A percentile compares a stretch with the other conserved stretches of the same genome.
phyloP scores from a whole-genome alignment of 192 early-diverging fungal species.

The Coemansia asiatica region DNA sequence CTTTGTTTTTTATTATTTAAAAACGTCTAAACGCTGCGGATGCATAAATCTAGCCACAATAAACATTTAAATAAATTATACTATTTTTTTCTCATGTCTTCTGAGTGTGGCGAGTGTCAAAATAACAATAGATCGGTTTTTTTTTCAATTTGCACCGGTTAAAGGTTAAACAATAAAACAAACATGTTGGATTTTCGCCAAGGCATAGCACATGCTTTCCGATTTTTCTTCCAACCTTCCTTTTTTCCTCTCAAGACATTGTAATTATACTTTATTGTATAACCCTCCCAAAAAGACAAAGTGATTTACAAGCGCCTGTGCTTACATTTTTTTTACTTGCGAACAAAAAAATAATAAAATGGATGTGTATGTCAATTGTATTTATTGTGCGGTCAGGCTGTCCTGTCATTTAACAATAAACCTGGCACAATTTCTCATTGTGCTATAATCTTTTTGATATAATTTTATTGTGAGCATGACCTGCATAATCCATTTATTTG shows the following conservation, averaged over 20 bases:
- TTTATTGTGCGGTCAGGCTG: constrained; percentile 1
- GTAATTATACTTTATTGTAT: background rate
- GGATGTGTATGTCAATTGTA: background rate
- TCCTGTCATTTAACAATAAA: background rate
- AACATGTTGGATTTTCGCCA: background rate
- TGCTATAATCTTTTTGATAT: background rate
- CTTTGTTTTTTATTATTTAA: background rate
- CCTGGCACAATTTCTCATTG: background rate
- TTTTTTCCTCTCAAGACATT: background rate
- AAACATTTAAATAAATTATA: background rate
- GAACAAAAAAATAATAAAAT: background rate
- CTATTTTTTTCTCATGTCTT: background rate
- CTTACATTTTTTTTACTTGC: background rate
- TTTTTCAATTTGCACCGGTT: constrained; percentile 1
- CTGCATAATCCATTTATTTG: constrained; percentile 12
- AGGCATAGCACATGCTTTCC: background rate
- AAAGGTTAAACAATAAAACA: constrained; percentile 4
- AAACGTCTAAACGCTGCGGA: too few species aligned
- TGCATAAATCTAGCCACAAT: background rate
- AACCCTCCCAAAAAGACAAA: background rate
- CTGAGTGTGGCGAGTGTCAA: constrained; percentile 4
- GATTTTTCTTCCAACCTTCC: background rate
- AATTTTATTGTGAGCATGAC: constrained; percentile 6
- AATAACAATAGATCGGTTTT: background rate
- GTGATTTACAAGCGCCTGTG: background rate